Percentiles rank a stretch among this genome's conserved stretches.
Evolutionary conservation across 495 filamentous ascomycete genomes (phyloP).

Genomic region (Penicillium nucicola): DNA sequence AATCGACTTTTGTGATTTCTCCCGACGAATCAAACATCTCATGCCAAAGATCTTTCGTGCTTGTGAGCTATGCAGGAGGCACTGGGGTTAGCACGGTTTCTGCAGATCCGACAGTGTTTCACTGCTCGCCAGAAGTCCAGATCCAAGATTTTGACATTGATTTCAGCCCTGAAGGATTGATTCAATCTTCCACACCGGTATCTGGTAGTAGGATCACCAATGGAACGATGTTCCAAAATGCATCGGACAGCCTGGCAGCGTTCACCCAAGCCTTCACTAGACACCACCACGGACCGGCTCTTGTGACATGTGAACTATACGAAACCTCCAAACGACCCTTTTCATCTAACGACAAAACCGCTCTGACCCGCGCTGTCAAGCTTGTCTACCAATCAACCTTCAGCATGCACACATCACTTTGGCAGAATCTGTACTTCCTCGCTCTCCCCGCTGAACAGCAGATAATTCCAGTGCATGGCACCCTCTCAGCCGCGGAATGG

Average conservation of each 20-base stretch:
- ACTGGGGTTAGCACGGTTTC: neutral
- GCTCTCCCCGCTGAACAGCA: neutral
- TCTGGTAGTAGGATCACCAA: constrained; percentile 4
- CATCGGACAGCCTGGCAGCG: constrained; percentile 4
- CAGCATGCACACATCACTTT: constrained; percentile 13
- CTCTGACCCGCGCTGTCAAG: constrained; percentile 2
- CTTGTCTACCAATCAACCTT: constrained; percentile 18
- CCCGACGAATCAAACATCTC: constrained; percentile 1
- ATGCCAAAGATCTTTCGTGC: constrained; percentile 10
- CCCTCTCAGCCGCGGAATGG: constrained; percentile 5
- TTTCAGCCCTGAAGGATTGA: constrained; percentile 7
- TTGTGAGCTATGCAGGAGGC: neutral
- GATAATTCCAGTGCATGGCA: neutral
- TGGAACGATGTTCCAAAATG: constrained; percentile 13
- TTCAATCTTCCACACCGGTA: constrained; percentile 8
- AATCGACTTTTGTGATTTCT: constrained; percentile 5
- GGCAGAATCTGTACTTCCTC: constrained; percentile 11
- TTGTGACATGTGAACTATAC: neutral
- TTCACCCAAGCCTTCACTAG: constrained; percentile 12
- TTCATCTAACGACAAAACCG: neutral
- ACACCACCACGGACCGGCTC: neutral
- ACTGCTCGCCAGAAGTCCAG: constrained; percentile 12
- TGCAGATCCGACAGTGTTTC: constrained; percentile 1
- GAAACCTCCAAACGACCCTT: neutral
- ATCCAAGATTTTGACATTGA: constrained; percentile 13